Evolutionary conservation across 441 rosid species (phyloP).

Genomic region (Flueggea neowawraea): DNA sequence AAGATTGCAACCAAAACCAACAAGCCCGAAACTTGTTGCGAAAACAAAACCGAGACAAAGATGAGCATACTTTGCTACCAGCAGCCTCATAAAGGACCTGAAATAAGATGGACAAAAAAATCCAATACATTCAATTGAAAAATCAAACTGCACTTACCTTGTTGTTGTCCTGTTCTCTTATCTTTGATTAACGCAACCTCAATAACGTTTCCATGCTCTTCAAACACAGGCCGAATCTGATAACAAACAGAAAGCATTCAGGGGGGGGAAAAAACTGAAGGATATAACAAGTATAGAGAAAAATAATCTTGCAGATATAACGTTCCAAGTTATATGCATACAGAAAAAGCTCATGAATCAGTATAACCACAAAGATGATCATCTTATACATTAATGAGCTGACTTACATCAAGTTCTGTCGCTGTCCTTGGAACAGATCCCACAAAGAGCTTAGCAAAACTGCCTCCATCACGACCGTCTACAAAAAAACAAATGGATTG

Average conservation of each 20-base stretch:
- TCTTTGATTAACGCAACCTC: slow-evolving; percentile 99
- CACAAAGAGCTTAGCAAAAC: slow-evolving; percentile 91
- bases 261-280: no score
- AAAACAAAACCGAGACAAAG: slow-evolving; percentile 69
- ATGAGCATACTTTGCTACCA: slow-evolving; percentile 92
- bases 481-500: slow-evolving; percentile 14
- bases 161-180: slow-evolving; percentile 96
- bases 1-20: slow-evolving; percentile 58
- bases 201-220: slow-evolving; percentile 83
- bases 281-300: no score
- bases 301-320: no score
- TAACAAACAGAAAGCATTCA: slow-evolving; percentile 13
- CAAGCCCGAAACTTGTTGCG: slow-evolving; percentile 71
- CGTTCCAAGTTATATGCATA: no score
- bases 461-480: slow-evolving; percentile 59
- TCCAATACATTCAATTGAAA: slow-evolving; percentile 28
- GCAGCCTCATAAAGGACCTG: slow-evolving; percentile 95
- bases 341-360: neutral
- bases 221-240: slow-evolving; percentile 88
- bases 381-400: slow-evolving; percentile 9
- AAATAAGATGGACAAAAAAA: slow-evolving; percentile 49
- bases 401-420: slow-evolving; percentile 85
- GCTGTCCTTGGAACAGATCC: slow-evolving; percentile 98
- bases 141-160: slow-evolving; percentile 62
- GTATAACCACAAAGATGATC: neutral